Evolutionary conservation across 768 basidiomycete species (phyloP), one percentile per base, ranked within the genome.

Genomic region (Lentinula sp.): DNA sequence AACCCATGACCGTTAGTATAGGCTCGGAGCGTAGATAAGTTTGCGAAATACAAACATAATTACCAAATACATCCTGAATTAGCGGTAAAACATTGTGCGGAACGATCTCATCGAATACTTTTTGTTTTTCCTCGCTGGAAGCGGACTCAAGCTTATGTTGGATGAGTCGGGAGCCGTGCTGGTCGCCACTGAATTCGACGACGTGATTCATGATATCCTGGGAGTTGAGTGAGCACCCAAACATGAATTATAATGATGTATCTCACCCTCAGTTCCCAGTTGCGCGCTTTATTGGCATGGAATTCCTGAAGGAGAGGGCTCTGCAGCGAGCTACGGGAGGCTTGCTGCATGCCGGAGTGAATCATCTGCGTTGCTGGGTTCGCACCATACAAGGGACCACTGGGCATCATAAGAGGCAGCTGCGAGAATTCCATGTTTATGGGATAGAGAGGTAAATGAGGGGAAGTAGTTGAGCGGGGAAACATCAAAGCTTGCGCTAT

Each of bases 121-220:
- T 71, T 65, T 90, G 84, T 70, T 85, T 88, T 67, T 94, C 93
- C 62, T 93, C 92, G 42, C 79, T 78, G n/a, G 84, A 80, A 5
- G 93, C 89, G 2, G 74, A 76, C 70, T 91, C 87, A 45, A 98
- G 78, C 68, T 89, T 88, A 66, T 90, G 86, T 70, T 98, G 96
- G 63, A 99, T 95, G 73, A 98, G 94, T 8, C 96, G 86, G n/a
- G 95, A 97, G n/a, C 95, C 96, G 64, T 95, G 91, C 70, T 97
- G 95, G 73, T 98, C 96, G 13, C 85, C 84, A 61, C 91, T 88
- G 71, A 99, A 99, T 72, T 98, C 96, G 43, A 91, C 87, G 59
- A 96, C 73, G 70, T 90, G 83, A 7, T 92, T 92, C 49, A 81
- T 79, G 64, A 99, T 87, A 67, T 96, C 93, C 96, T 98, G 66